Base-by-base conservation (phyloP, 805 yeast species). In the Wickerhamomyces subpelliculosus region DNA sequence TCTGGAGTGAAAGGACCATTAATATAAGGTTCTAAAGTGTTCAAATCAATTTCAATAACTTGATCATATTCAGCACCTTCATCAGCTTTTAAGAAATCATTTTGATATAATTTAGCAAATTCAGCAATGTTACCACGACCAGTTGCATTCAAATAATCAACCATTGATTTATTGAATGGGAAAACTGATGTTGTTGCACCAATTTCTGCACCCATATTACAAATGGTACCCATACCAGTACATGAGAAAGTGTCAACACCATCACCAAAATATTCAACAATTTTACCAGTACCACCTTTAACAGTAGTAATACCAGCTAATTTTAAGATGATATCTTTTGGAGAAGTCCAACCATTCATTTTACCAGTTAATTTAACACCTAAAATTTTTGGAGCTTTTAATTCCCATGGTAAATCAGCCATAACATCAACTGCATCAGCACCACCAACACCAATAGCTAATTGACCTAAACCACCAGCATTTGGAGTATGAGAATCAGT, bases 161-260 rank as follows among this genome's bases (percentile, higher is more conserved):
- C 78, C 85, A 85, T 89, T 48, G 90, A 82, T 58, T 80, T 76
- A 73, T 86, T 88, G 85, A 75, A 88, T 63, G 97, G 97, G 94
- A 89, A 89, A 44, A 85, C 86, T 34, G 97, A 89, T 41, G 97
- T 89, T 46, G 97, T 89, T 44, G 97, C 97, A 70, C 97, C 97
- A 53, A 89, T 88, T 70, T 89, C 97, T 51, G 97, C 97, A 74
- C 97, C 97, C 97, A 89, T 89, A 68, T 89, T 89, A 77, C 97
- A 89, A 69, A 89, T 89, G 55, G 97, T 89, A 62, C 94, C 97
- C 97, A 89, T 89, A 76, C 97, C 97, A 37, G 97, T 90, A 68
- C 96, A 87, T 36, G 95, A 84, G 65, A 89, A 81, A 42, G 90
- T 75, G 57, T 83, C 77, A 40, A 89, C 89, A 75, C 97, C 97